phyloP scores from a whole-genome alignment of 768 basidiomycete genomes.

The Phylloporus sp. region DNA sequence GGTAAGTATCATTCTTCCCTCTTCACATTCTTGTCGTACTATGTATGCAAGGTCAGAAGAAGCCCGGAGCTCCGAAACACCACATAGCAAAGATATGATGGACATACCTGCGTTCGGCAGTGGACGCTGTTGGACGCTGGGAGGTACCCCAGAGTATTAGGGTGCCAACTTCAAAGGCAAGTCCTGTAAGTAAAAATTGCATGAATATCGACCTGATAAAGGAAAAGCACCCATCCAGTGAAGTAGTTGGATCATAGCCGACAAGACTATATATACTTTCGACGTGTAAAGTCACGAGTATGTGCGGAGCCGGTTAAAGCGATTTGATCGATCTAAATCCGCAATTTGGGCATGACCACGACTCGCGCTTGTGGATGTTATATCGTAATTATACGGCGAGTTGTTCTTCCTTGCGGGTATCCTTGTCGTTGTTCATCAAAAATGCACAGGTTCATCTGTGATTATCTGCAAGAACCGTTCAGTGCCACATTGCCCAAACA shows the following conservation, averaged over 20 bases:
- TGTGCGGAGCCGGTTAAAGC: neutral
- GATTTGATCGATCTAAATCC: neutral
- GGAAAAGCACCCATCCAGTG: too few relatives aligned
- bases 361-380: neutral
- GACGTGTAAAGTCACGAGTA: neutral
- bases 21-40: neutral
- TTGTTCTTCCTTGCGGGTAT: neutral
- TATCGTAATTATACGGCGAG: neutral
- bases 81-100: neutral
- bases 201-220: too few relatives aligned
- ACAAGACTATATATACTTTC: neutral
- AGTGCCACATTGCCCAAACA: slow-evolving; percentile 31
- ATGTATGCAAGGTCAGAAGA: neutral
- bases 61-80: too few relatives aligned
- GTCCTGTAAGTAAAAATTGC: too few relatives aligned
- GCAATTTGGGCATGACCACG: neutral
- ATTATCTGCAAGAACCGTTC: neutral
- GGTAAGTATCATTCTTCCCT: too few relatives aligned
- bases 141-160: too few relatives aligned
- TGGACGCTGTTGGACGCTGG: too few relatives aligned
- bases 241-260: neutral
- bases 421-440: neutral
- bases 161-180: too few relatives aligned
- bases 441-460: neutral
- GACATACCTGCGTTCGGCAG: too few relatives aligned